phyloP scores from a whole-genome alignment of 2,329 filamentous ascomycete species.

The Paramyrothecium roridum region DNA sequence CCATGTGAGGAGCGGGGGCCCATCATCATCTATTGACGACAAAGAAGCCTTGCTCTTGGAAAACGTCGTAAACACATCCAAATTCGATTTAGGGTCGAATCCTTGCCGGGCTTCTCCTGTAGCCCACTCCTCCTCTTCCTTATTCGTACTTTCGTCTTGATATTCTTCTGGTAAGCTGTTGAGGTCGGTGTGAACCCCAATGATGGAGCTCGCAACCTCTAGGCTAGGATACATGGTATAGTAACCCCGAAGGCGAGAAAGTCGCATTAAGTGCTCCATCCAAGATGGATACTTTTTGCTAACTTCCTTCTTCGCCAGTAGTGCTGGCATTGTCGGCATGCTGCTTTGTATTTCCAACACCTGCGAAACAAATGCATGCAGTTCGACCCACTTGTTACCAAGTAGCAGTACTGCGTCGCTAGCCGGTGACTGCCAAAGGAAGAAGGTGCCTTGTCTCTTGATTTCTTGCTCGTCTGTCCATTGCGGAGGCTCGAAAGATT shows the following conservation, averaged over 20 bases:
- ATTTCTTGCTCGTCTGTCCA: conserved; percentile 10
- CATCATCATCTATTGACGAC: conserved; percentile 39
- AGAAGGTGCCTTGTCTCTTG: conserved; percentile 46
- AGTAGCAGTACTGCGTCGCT: conserved; percentile 80
- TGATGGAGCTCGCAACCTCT: conserved; percentile 50
- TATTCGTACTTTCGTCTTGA: conserved; percentile 19
- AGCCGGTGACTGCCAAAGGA: conserved; percentile 82
- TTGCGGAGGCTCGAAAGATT: conserved; percentile 47
- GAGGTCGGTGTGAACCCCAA: conserved; percentile 76
- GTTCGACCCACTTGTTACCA: conserved; percentile 81
- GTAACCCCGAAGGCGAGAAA: conserved; percentile 75
- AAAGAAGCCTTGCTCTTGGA: conserved; percentile 39
- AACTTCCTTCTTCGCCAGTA: conserved; percentile 55
- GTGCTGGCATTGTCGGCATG: conserved; percentile 29
- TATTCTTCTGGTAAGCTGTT: conserved; percentile 71
- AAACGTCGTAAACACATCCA: conserved; percentile 46
- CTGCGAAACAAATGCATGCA: conserved; percentile 75
- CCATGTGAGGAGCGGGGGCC: conserved; percentile 60
- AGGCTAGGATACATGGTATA: conserved; percentile 74
- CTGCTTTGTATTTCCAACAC: conserved; percentile 46
- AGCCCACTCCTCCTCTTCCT: conserved; percentile 18
- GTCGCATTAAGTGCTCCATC: conserved; percentile 73
- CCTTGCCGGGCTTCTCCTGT: conserved; percentile 24
- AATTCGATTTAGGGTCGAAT: conserved; percentile 40
- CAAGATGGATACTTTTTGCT: conserved; percentile 69